Conservation (phyloP, 129 eudicot genomes). For the Chrysanthemum seticuspe region DNA sequence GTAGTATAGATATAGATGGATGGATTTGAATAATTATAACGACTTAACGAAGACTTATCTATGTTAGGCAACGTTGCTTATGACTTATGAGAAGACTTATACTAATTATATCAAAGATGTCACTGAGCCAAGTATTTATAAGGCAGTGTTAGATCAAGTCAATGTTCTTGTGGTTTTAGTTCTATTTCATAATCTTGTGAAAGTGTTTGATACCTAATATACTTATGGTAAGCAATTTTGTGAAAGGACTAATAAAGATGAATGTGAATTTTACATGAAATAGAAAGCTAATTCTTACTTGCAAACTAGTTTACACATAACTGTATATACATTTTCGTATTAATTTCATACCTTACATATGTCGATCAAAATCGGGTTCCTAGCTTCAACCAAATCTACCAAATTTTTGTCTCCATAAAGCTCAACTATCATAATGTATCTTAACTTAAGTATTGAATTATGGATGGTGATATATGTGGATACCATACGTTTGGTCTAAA, state of each 20-base stretch:
- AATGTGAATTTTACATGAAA: slow-evolving; percentile 1
- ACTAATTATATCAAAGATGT: slow-evolving; percentile 3
- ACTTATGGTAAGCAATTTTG: neutral
- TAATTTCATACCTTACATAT: slow-evolving; percentile 16
- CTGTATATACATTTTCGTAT: neutral
- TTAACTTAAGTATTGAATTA: neutral
- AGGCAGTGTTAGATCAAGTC: slow-evolving; percentile 7
- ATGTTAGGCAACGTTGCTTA: slow-evolving; percentile 7
- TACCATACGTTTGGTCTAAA: neutral
- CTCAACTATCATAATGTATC: slow-evolving; percentile 9
- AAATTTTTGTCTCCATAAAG: slow-evolving; percentile 17
- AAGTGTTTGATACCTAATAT: neutral
- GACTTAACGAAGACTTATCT: neutral
- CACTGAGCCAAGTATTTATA: slow-evolving; percentile 5
- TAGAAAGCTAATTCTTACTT: neutral
- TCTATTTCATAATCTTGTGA: slow-evolving; percentile 5
- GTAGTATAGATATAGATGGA: no score
- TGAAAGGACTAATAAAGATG: neutral
- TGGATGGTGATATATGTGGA: slow-evolving; percentile 15
- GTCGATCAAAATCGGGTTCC: slow-evolving; percentile 9
- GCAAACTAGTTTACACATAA: neutral
- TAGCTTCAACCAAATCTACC: slow-evolving; percentile 15
- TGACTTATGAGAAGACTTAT: neutral
- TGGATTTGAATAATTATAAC: neutral
- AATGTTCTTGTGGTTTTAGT: slow-evolving; percentile 1